These are phyloP conservation scores for Endoconidiophora laricicola DNA, from an alignment of 2,329 filamentous ascomycete genomes.

Conservation along the genomic window DNA sequence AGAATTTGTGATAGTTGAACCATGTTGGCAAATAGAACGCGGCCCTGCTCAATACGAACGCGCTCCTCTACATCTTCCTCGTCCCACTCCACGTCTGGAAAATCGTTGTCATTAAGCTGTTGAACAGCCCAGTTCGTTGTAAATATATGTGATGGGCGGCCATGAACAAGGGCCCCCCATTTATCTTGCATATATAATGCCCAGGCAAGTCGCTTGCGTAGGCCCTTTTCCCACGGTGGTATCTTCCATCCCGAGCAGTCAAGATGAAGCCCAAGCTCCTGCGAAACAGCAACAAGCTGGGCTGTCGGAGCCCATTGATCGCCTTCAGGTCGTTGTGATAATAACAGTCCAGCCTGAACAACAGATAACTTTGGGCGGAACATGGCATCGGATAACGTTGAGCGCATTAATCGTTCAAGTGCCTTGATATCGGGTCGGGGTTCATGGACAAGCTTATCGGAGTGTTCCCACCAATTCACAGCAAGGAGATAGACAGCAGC, in stretches of 20 bases:
- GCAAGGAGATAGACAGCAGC: constrained; percentile 73
- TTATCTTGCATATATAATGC: constrained; percentile 87
- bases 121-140: constrained; percentile 61
- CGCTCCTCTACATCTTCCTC: constrained; percentile 45
- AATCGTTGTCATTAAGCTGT: constrained; percentile 47
- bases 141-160: constrained; percentile 63
- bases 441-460: constrained; percentile 44
- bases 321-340: constrained; percentile 59
- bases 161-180: constrained; percentile 75
- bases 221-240: constrained; percentile 68
- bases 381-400: constrained; percentile 59
- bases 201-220: constrained; percentile 78
- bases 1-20: constrained; percentile 59
- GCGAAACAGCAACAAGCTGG: constrained; percentile 70
- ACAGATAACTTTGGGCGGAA: constrained; percentile 68
- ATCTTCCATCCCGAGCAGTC: constrained; percentile 81
- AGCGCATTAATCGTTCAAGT: constrained; percentile 57
- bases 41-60: constrained; percentile 48
- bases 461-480: constrained; percentile 74
- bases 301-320: constrained; percentile 75
- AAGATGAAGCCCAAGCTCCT: constrained; percentile 77
- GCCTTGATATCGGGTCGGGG: constrained; percentile 56
- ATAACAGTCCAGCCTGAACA: constrained; percentile 57
- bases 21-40: constrained; percentile 58
- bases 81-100: constrained; percentile 54